phyloP scores from a whole-genome alignment of 805 yeast genomes.

The Metschnikowia matae region DNA sequence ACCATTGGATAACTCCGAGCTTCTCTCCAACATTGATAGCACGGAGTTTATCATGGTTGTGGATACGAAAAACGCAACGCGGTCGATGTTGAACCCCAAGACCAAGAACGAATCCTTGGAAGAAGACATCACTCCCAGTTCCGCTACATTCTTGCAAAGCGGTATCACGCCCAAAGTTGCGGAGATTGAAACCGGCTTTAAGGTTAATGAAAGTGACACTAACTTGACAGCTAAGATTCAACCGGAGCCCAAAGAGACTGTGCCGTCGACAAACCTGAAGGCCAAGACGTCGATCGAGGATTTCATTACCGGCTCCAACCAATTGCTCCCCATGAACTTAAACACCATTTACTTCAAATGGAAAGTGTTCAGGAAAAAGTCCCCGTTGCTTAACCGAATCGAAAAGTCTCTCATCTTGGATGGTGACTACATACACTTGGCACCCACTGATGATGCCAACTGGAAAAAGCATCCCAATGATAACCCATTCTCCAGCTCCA shows the following conservation, averaged over 20 bases:
- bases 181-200: neutral
- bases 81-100: slow-evolving; percentile 14
- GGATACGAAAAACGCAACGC: slow-evolving; percentile 5
- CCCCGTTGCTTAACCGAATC: slow-evolving; percentile 72
- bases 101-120: slow-evolving; percentile 14
- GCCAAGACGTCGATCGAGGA: slow-evolving; percentile 19
- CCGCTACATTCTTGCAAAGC: slow-evolving; percentile 18
- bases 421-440: slow-evolving; percentile 88
- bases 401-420: slow-evolving; percentile 84
- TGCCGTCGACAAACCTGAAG: neutral
- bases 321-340: slow-evolving; percentile 29
- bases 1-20: slow-evolving; percentile 7
- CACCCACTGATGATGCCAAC: slow-evolving; percentile 76
- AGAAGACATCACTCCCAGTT: slow-evolving; percentile 29
- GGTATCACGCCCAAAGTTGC: slow-evolving; percentile 23
- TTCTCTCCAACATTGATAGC: slow-evolving; percentile 9
- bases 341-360: slow-evolving; percentile 73
- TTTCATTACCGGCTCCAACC: slow-evolving; percentile 9
- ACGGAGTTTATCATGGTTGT: slow-evolving; percentile 21
- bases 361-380: slow-evolving; percentile 85
- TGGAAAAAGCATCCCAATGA: slow-evolving; percentile 30
- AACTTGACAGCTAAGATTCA: neutral
- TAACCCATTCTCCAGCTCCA: slow-evolving; percentile 25
- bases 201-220: neutral
- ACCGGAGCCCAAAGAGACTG: neutral